phyloP scores from a whole-genome alignment of 2,329 filamentous ascomycete species.

The Coniochaeta hoffmannii region DNA sequence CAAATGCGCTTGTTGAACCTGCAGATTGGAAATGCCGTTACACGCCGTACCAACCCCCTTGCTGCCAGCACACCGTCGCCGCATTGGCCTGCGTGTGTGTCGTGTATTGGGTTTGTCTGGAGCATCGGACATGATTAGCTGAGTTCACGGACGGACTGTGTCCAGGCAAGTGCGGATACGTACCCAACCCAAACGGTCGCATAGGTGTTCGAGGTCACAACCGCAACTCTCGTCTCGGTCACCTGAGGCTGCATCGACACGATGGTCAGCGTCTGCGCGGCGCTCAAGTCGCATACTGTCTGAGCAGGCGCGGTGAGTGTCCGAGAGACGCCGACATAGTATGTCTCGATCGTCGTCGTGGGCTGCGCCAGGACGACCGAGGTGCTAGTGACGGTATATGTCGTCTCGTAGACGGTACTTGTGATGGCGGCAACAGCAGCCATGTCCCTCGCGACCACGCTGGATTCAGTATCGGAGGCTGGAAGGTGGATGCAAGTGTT shows the following conservation, averaged over 20 bases:
- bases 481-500: neutral
- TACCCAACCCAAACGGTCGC: conserved; percentile 15
- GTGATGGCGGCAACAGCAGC: conserved; percentile 12
- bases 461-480: neutral
- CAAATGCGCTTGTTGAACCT: no score
- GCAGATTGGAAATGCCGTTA: neutral
- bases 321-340: conserved; percentile 9
- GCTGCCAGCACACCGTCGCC: conserved; percentile 14
- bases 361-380: conserved; percentile 10
- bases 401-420: conserved; percentile 11
- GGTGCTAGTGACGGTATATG: conserved; percentile 14
- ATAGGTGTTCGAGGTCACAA: conserved; percentile 9
- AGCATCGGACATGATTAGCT: neutral
- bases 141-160: neutral
- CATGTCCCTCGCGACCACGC: conserved; percentile 3
- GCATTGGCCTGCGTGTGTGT: conserved; percentile 12
- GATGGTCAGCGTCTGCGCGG: conserved; percentile 11
- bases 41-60: conserved; percentile 14
- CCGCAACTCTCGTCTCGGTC: conserved; percentile 10
- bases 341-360: conserved; percentile 12
- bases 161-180: neutral
- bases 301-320: conserved; percentile 14
- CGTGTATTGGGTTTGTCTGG: conserved; percentile 14
- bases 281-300: conserved; percentile 13
- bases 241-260: conserved; percentile 7